Base-by-base conservation (phyloP, 2,329 filamentous ascomycete species). In the Phialemoniopsis sp. region DNA sequence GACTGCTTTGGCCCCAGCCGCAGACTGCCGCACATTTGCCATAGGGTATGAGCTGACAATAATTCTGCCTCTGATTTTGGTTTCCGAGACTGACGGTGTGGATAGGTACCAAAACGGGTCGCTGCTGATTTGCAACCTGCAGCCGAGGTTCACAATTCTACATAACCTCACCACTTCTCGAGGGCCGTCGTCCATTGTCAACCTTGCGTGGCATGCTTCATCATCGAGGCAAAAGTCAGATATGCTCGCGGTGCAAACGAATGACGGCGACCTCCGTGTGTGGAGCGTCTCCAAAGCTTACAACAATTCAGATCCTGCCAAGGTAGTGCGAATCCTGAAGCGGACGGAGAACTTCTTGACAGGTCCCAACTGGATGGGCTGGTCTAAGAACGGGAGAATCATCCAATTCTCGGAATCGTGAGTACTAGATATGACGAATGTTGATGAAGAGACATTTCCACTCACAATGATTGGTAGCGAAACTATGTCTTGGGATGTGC, bases 331-430 rank as follows among this genome's bases (percentile, higher is more conserved):
- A 46, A 83, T 94, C 19, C 68, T 98, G 36, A 91, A 88, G 59
- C 77, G 87, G 52, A 82, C 82, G 8, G 89, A 95, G 45, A 82
- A 82, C 48, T 82, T 77, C 49, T 68, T 80, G 28, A 67, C 80
- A 3, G 89, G 89, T 2, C 85, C 87, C 29, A 95, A 95, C 58
- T 98, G 93, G 93, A 90, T 96, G 72, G 86, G 82, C 15, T 98
- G 93, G 93, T 97, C 93, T 0, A 97, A 96, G 66, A 97, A 95
- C 67, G 93, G 93, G 30, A 85, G 90, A 49, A 89, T 98, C 48
- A 82, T 98, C 47, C 93, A 98, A 63, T 90, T 82, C 62, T 86
- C 87, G 5, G 89, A 96, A 63, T 82, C 84, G 90, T 95, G 72
- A 68, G 87, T 79, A 39, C 21, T 6, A 6, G 6, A 26, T 26